These are phyloP conservation scores for Mollisiaceae sp. DNA, from an alignment of 2,329 filamentous ascomycete genomes.

Conservation along the genomic window DNA sequence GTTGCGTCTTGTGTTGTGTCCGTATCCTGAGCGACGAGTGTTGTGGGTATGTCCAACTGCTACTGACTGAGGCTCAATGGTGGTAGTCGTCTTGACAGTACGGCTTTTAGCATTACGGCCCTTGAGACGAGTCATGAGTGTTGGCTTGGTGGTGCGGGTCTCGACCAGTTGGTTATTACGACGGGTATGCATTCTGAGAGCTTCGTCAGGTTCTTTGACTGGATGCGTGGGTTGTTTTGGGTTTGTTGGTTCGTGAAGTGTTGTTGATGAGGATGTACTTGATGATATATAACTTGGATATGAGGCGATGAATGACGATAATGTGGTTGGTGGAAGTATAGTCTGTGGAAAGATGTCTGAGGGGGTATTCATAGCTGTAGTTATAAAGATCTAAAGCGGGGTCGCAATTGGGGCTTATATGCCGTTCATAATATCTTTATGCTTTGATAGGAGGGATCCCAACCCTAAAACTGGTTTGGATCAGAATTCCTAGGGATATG, in stretches of 20 bases:
- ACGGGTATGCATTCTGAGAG: constrained; percentile 33
- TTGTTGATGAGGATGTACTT: constrained; percentile 20
- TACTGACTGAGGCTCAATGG: constrained; percentile 40
- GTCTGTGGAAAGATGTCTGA: not conserved
- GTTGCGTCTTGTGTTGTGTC: constrained; percentile 40
- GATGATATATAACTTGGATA: constrained; percentile 19
- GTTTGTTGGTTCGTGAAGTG: not conserved
- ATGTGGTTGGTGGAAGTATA: constrained; percentile 26
- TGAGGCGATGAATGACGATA: constrained; percentile 27
- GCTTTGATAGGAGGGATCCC: constrained; percentile 11
- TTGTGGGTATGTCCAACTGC: constrained; percentile 14
- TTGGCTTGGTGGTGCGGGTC: constrained; percentile 51
- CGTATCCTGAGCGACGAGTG: constrained; percentile 34
- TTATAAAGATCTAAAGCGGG: constrained; percentile 20
- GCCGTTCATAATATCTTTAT: constrained; percentile 9
- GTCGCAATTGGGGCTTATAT: not conserved
- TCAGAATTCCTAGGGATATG: constrained; percentile 9
- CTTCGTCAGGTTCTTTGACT: constrained; percentile 20
- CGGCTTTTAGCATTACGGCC: constrained; percentile 45
- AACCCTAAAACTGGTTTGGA: constrained; percentile 18
- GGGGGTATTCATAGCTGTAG: constrained; percentile 27
- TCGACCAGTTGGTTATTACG: constrained; percentile 43
- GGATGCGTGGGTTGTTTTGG: constrained; percentile 9
- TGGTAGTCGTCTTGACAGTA: constrained; percentile 40
- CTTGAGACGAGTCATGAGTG: constrained; percentile 59